A percentile compares a stretch with the other conserved stretches of the same genome.
These are phyloP conservation scores for Fusarium globosum DNA, from an alignment of 2,329 filamentous ascomycete species.

Conservation along the genomic window DNA sequence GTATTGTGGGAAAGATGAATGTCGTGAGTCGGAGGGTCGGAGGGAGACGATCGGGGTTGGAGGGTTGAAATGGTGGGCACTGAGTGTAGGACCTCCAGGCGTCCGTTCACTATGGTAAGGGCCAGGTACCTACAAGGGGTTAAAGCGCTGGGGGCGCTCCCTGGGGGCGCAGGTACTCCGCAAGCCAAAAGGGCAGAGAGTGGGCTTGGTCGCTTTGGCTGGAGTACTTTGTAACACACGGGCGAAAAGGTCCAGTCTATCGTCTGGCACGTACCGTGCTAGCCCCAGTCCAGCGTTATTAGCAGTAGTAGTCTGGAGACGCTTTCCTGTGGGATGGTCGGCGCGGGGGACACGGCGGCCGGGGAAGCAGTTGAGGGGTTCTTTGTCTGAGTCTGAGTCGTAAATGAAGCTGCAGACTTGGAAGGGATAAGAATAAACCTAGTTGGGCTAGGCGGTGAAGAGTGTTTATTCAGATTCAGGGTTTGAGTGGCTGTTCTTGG, in stretches of 20 bases:
- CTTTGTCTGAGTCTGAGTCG: slow-evolving; percentile 26
- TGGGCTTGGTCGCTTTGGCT: slow-evolving; percentile 32
- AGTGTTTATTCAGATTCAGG: slow-evolving; percentile 37
- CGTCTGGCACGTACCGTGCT: slow-evolving; percentile 31
- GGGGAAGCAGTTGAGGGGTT: slow-evolving; percentile 24
- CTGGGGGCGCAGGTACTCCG: slow-evolving; percentile 27
- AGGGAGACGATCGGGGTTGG: slow-evolving; percentile 39
- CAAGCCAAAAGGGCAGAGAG: slow-evolving; percentile 18
- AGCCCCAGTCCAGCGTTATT: slow-evolving; percentile 36
- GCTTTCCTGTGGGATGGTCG: slow-evolving; percentile 17
- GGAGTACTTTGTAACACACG: slow-evolving; percentile 37
- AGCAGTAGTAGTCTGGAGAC: slow-evolving; percentile 35
- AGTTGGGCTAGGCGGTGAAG: slow-evolving; percentile 39
- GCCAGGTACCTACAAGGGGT: slow-evolving; percentile 28
- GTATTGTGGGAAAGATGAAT: slow-evolving; percentile 38
- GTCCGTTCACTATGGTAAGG: slow-evolving; percentile 25
- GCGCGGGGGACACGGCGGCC: slow-evolving; percentile 30
- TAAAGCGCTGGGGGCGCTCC: slow-evolving; percentile 30
- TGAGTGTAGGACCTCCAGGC: slow-evolving; percentile 34
- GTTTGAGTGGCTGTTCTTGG: slow-evolving; percentile 45
- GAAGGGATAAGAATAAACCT: slow-evolving; percentile 8
- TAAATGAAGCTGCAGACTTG: slow-evolving; percentile 14
- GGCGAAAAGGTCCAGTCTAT: slow-evolving; percentile 37
- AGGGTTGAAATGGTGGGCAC: slow-evolving; percentile 46
- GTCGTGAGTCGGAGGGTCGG: slow-evolving; percentile 42